Base-by-base conservation (phyloP, 208 protist genomes). In the Trypanosoma congolense region DNA sequence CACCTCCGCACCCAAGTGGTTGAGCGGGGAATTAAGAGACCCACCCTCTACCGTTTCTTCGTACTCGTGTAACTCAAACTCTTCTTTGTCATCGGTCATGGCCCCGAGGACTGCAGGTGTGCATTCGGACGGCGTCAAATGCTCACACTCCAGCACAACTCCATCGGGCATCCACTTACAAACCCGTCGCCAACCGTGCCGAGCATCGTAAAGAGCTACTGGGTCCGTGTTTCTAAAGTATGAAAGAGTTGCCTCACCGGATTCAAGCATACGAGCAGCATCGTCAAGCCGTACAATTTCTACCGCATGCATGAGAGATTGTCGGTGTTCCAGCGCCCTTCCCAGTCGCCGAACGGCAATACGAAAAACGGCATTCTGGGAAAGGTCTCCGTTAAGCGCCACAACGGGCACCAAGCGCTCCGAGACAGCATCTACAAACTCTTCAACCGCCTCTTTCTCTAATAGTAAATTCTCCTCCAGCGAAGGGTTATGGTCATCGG, bases 291-390 rank as follows among this genome's bases (percentile, higher is more conserved):
- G 29, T 19, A 87, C 38, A 47, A 96, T 77, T 60, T 90, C 69
- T 9, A 76, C 65, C 4, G 74, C 56, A 47, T 82, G 78, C 29
- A 93, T 82, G 60, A 96, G 67, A 36, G 89, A 96, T 19, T 73
- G 73, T 22, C 89, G 85, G 51, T 91, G 45, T 30, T 66, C 62
- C 16, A 96, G 62, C 24, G 80, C 73, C 9, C 57, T 73, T 21
- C 61, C 60, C 4, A 92, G 76, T 24, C 59, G 47, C 19, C 75
- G 67, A 16, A 67, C 44, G 0, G 74, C 75, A 24, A 63, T 63
- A 14, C 72, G 80, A 44, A 73, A 70, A 29, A 90, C 74, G 19
- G 82, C 78, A 46, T 74, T 76, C 26, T 51, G 46, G 25, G 74
- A 75, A 25, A 71, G 73, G 25, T 85, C 76, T n/a, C 74, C 80